These are phyloP conservation scores for Eleusine coracana DNA, from an alignment of 176 grass and related monocot genomes.

Conservation along the genomic window DNA sequence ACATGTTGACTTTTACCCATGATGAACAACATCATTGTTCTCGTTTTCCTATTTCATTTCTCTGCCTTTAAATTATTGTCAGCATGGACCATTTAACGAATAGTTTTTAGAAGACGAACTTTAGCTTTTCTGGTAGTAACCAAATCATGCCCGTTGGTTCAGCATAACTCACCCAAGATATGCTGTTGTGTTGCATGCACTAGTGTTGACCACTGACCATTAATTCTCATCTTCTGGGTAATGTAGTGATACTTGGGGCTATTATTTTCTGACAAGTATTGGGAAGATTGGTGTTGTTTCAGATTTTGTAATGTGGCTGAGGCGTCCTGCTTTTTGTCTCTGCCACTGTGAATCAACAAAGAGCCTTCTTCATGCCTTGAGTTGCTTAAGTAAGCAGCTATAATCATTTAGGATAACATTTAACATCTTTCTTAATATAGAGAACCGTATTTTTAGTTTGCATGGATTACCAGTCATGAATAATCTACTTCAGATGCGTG, in stretches of 20 bases:
- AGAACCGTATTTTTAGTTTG: neutral
- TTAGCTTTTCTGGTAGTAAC: conserved; percentile 18
- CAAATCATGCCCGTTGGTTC: conserved; percentile 25
- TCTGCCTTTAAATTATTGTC: conserved; percentile 24
- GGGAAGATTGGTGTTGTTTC: conserved; percentile 69
- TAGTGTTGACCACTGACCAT: conserved; percentile 30
- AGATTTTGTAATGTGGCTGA: conserved; percentile 80
- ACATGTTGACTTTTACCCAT: conserved; percentile 9
- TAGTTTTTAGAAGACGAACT: conserved; percentile 14
- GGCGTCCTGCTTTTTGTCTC: conserved; percentile 78
- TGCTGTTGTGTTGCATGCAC: conserved; percentile 43
- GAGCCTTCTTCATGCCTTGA: conserved; percentile 65
- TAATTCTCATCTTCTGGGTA: conserved; percentile 53
- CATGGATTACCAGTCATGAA: neutral
- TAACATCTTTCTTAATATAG: conserved; percentile 41
- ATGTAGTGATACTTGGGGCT: conserved; percentile 70
- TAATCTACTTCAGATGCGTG: neutral
- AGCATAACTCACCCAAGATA: conserved; percentile 39
- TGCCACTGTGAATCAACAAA: conserved; percentile 79
- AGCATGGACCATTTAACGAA: neutral
- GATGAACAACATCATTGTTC: neutral
- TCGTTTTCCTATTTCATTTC: conserved; percentile 15
- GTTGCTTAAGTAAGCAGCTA: conserved; percentile 95
- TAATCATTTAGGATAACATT: conserved; percentile 69
- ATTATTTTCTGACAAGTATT: conserved; percentile 71